Evolutionary conservation across 768 basidiomycete genomes (phyloP).

Genomic region (Serendipita vermifera): DNA sequence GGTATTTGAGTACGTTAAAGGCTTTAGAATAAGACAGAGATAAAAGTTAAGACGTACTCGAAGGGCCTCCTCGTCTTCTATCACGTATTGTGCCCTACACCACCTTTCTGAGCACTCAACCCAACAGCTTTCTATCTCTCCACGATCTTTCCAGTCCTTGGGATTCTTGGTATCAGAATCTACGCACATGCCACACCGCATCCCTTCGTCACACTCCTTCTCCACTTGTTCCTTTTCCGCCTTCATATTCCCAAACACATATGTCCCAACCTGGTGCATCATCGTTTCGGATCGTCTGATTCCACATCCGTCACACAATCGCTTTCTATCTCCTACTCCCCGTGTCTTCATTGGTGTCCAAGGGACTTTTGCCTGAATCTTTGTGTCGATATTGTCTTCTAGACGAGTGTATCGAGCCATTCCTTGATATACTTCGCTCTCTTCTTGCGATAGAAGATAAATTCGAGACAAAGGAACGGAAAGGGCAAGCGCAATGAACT

Average conservation of each 20-base stretch:
- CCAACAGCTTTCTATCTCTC: constrained; percentile 19
- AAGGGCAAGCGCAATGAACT: constrained; percentile 20
- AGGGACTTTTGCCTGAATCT: constrained; percentile 15
- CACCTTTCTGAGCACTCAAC: constrained; percentile 19
- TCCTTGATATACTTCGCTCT: constrained; percentile 15
- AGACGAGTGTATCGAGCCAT: constrained; percentile 21
- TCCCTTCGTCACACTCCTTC: constrained; percentile 16
- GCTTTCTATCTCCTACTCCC: constrained; percentile 20
- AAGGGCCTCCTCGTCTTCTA: constrained; percentile 7
- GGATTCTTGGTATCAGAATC: constrained; percentile 14
- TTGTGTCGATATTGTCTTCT: constrained; percentile 22
- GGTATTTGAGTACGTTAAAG: neutral
- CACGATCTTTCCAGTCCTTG: neutral
- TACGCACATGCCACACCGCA: constrained; percentile 16
- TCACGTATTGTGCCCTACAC: constrained; percentile 21
- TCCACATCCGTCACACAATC: constrained; percentile 18
- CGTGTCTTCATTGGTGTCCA: constrained; percentile 22
- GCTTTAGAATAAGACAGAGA: neutral
- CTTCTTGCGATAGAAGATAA: constrained; percentile 15
- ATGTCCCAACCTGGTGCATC: constrained; percentile 15
- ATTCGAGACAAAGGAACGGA: constrained; percentile 16
- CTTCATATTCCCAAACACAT: neutral
- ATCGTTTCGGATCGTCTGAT: constrained; percentile 21
- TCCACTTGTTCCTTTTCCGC: too few relatives aligned
- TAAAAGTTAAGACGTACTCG: neutral